Base-by-base conservation (phyloP, 2,329 filamentous ascomycete species). In the Ophiosphaerella herpotricha region DNA sequence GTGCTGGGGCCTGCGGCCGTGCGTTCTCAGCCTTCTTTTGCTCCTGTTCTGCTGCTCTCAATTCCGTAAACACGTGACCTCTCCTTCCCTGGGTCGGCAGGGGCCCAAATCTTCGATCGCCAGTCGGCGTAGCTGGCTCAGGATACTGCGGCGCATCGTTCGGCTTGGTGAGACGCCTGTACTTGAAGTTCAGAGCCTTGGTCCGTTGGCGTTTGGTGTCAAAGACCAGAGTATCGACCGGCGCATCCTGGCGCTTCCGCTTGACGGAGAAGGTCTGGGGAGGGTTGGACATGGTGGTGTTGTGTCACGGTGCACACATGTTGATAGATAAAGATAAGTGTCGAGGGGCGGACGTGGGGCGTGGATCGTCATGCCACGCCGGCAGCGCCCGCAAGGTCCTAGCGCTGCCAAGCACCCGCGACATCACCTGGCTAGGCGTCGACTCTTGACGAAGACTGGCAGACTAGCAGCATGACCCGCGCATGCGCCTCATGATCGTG, bases 161-260 rank as follows among this genome's bases (percentile, higher is more conserved):
- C 5, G 63, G 60, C 39, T 66, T 67, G n/a, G 58, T 60, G 32
- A 68, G 58, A 31, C 64, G 62, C 16, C 58, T 44, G 50, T 57
- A 67, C 35, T 39, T 37, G 35, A 57, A 61, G 18, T 45, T 44
- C 26, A 36, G 46, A 31, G 37, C 29, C 26, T 39, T 48, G 23
- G 21, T 39, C 18, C 29, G 32, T 67, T 63, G 45, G 55, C 53
- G 31, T 35, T 54, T 23, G 21, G 43, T 58, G 48, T 71, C 64
- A 47, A 68, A 60, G 21, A 66, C 48, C 42, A 83, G 71, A 18
- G 77, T 76, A 52, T 84, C 81, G n/a, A 82, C 77, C 3, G 82
- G 80, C 40, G 81, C 79, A 46, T 84, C 81, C 47, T 78, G 77
- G 47, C 81, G 78, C 57, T 82, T 80, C 48, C 82, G 77, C 70